Evolutionary conservation across 1,284 basidiomycete species (phyloP), one percentile per base, ranked within the genome.

Genomic region (Marasmius oreades): DNA sequence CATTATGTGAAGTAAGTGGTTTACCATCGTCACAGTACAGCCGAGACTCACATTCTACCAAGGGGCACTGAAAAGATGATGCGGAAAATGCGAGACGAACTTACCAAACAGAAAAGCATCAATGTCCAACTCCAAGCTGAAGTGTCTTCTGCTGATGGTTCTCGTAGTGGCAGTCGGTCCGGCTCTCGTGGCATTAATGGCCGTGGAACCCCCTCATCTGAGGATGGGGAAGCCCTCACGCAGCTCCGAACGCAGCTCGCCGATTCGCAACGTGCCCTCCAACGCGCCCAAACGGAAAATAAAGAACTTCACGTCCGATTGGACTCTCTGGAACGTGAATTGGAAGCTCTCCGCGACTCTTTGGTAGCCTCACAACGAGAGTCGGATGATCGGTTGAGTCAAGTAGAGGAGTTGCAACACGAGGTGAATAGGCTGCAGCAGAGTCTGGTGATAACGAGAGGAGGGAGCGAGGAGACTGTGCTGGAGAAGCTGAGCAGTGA

Each of bases 1-100:
- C 90, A 92, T 65, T 92, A 92, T 70, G 91, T 93, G 62, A 93
- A 93, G 90, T 93, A 70, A 78, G 89, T 78, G 24, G 55, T n/a
- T 48, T 20, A 45, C 33, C 34, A 59, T 56, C n/a, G n/a, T 42
- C 55, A 37, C 43, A 44, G 39, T 48, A 34, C 51, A 54, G 62
- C 54, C 63, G 55, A 62, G 64, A 51, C 42, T 63, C 52, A 64
- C 66, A 51, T 65, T 62, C 33, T 63, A 18, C 68, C 61, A 63
- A 95, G 94, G 81, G 94, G 95, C 53, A 98, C 95, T 0, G 97
- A 99, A 73, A 98, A 98, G 77, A 96, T 99, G 88, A 91, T 98
- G 78, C 88, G 95, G 63, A 86, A 92, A 64, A 95, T 99, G 90
- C 95, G 95, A 72, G 92, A 93, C 64, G 95, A 97, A 68, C 75